These are phyloP conservation scores for Trypanosoma cruzi DNA, from an alignment of 208 protist species.

Conservation along the genomic window DNA sequence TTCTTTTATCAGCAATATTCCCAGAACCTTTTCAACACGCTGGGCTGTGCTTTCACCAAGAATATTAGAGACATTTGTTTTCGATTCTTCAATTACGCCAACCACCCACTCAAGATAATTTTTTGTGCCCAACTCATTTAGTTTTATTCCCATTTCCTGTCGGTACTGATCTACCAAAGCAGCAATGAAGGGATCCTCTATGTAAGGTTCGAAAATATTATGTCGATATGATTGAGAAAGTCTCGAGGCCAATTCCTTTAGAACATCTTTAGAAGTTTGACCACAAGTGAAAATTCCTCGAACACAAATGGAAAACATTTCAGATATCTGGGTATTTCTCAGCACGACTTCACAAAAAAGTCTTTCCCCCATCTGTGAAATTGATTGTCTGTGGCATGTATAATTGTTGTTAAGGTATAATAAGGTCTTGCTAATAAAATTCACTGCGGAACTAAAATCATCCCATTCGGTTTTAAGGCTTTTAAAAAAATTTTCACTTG, in stretches of 20 bases:
- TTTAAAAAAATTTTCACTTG: slow-evolving; percentile 31
- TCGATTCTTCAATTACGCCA: slow-evolving; percentile 15
- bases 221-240: slow-evolving; percentile 18
- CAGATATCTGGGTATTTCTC: slow-evolving; percentile 16
- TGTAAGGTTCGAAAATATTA: slow-evolving; percentile 21
- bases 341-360: slow-evolving; percentile 45
- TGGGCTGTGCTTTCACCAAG: slow-evolving; percentile 17
- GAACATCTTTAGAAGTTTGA: background rate
- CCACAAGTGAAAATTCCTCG: slow-evolving; percentile 2
- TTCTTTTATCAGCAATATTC: slow-evolving; percentile 27
- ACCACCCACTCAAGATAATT: slow-evolving; percentile 33
- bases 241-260: slow-evolving; percentile 15
- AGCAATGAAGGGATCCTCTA: slow-evolving; percentile 22
- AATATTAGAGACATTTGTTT: slow-evolving; percentile 26
- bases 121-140: slow-evolving; percentile 4
- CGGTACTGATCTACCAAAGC: slow-evolving; percentile 24
- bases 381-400: slow-evolving; percentile 36
- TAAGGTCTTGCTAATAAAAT: slow-evolving; percentile 51
- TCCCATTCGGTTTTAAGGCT: slow-evolving; percentile 49
- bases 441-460: slow-evolving; percentile 48
- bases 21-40: slow-evolving; percentile 18
- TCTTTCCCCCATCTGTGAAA: slow-evolving; percentile 47
- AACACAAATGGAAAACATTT: slow-evolving; percentile 20
- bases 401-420: slow-evolving; percentile 72
- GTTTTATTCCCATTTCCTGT: slow-evolving; percentile 16